phyloP scores from a whole-genome alignment of 2,329 filamentous ascomycete species.

The Fusarium siculi region DNA sequence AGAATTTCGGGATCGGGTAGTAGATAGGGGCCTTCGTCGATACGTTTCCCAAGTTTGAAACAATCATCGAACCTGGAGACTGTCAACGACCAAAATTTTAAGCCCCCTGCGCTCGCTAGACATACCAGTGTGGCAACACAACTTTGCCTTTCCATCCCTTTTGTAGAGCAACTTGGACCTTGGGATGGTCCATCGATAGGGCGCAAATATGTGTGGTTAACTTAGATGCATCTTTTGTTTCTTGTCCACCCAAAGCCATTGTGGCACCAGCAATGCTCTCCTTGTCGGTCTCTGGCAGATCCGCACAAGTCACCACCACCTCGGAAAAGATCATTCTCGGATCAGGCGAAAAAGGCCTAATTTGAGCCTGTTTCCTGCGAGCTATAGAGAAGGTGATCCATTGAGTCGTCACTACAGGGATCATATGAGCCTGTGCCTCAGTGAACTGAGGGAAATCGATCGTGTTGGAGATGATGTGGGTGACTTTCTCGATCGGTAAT shows the following conservation, averaged over 20 bases:
- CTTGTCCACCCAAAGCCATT: constrained; percentile 87
- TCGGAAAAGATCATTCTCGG: constrained; percentile 90
- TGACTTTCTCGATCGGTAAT: constrained; percentile 59
- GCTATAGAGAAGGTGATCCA: constrained; percentile 81
- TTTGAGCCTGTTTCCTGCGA: constrained; percentile 77
- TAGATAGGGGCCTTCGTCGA: constrained; percentile 86
- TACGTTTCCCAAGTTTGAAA: constrained; percentile 89
- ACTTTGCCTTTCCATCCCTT: constrained; percentile 81
- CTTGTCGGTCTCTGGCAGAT: constrained; percentile 86
- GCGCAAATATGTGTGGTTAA: constrained; percentile 91
- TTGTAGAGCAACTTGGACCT: constrained; percentile 69
- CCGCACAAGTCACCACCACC: constrained; percentile 83
- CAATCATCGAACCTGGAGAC: constrained; percentile 91
- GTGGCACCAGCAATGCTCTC: constrained; percentile 93
- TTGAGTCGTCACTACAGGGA: constrained; percentile 82
- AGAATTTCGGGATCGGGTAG: constrained; percentile 89
- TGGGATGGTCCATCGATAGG: constrained; percentile 77
- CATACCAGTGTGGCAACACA: constrained; percentile 91
- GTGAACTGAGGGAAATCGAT: constrained; percentile 93
- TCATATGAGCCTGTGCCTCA: constrained; percentile 77
- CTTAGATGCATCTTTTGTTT: constrained; percentile 76
- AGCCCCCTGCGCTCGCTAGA: not conserved
- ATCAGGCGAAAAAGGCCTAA: constrained; percentile 89
- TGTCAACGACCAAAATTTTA: not conserved
- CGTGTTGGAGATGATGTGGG: constrained; percentile 74